Evolutionary conservation across 2,329 filamentous ascomycete genomes (phyloP), one percentile per base, ranked within the genome.

Genomic region (Penicillium sp.): DNA sequence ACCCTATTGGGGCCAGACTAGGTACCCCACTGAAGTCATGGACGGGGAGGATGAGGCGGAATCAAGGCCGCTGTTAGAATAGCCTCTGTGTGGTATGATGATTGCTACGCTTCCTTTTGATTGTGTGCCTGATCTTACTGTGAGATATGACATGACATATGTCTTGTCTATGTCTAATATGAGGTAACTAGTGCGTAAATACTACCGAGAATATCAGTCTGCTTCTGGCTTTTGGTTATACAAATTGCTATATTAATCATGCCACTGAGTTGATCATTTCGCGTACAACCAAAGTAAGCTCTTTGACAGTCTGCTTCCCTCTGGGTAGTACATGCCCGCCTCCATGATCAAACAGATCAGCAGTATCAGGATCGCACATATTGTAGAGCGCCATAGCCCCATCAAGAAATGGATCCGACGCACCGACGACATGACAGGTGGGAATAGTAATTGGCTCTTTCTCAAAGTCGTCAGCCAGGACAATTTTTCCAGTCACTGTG

Each of bases 321-420:
- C 70, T 62, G 7, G 76, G 76, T 8, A 78, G 61, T 2, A 70
- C 70, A 58, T 78, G 76, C 0, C 76, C 76, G 30, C 74, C 74
- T 0, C 72, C 76, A 47, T 78, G 74, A 44, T 78, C 76, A 32
- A 77, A 78, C 5, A 78, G 61, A 42, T 70, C 69, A 0, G 74
- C 74, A 1, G 62, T 72, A 35, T 77, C 73, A 7, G 68, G 65
- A 48, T 78, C 70, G 47, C 76, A 78, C 30, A 78, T 66, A 51
- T 75, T 77, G 61, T 70, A 77, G 7, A 78, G 60, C 1, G 73
- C 72, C 60, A 76, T 71, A 1, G 70, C 67, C 0, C 70, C 72
- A 42, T 71, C 62, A 8, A 75, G 61, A 57, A 74, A 75, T 0
- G 75, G 75, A 53, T 79, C 76, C 3, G 65, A 61, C 6, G 66